These are phyloP conservation scores for Kodamaea leandrae DNA, from an alignment of 805 yeast species.

Conservation along the genomic window DNA sequence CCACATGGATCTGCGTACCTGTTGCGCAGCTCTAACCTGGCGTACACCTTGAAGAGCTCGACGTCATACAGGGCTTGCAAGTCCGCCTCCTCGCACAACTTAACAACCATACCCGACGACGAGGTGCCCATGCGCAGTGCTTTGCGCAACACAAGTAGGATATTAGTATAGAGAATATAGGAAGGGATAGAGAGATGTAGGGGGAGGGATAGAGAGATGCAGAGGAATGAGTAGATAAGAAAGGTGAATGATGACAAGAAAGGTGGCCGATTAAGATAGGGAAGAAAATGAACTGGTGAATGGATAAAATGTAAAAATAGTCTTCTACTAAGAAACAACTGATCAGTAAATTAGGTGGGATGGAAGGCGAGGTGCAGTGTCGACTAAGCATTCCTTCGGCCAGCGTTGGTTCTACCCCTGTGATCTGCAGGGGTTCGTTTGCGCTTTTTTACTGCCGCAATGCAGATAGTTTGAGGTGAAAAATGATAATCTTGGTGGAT, in stretches of 20 bases:
- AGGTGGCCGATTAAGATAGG: not conserved
- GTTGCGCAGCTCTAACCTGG: constrained; percentile 13
- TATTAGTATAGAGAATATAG: not conserved
- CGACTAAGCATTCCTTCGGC: too few species aligned
- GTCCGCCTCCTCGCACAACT: constrained; percentile 5
- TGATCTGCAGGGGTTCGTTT: too few species aligned
- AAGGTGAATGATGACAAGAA: not conserved
- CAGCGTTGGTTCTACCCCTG: too few species aligned
- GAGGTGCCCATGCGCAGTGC: not conserved
- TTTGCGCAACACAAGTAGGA: not conserved
- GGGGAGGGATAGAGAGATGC: not conserved
- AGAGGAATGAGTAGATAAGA: not conserved
- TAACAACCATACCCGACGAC: constrained; percentile 6
- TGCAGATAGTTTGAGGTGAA: too few species aligned
- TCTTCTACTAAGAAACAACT: too few species aligned
- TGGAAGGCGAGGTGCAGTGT: too few species aligned
- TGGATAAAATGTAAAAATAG: too few species aligned
- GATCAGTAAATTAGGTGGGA: too few species aligned
- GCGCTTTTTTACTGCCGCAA: too few species aligned
- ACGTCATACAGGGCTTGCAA: not conserved
- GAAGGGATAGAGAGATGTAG: not conserved
- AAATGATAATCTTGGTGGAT: too few species aligned
- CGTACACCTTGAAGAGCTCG: constrained; percentile 9
- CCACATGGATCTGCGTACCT: constrained; percentile 10
- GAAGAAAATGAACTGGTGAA: too few species aligned